Percentiles rank a stretch among this genome's conserved stretches.
phyloP scores from a whole-genome alignment of 1,284 basidiomycete genomes.

The Trichosporon faecale region DNA sequence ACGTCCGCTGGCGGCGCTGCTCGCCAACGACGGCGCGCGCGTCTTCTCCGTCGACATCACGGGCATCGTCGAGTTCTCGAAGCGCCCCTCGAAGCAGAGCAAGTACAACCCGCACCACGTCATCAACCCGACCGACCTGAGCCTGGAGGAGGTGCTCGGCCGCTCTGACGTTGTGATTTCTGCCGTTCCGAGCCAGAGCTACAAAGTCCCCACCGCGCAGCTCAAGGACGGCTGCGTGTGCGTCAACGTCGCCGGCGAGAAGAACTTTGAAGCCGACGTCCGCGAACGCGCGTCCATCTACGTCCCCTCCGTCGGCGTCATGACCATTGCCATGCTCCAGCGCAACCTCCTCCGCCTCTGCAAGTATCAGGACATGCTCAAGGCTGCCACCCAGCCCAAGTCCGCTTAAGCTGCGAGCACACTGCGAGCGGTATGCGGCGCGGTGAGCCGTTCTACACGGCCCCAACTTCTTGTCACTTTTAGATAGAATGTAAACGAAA shows the following conservation, averaged over 20 bases:
- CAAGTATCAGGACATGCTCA: slow-evolving; percentile 60
- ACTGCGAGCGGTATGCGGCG: neutral
- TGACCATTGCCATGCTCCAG: slow-evolving; percentile 94
- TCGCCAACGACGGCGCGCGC: slow-evolving; percentile 87
- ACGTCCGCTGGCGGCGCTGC: slow-evolving; percentile 80
- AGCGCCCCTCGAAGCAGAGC: slow-evolving; percentile 61
- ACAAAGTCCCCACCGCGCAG: slow-evolving; percentile 84
- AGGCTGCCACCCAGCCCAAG: slow-evolving; percentile 6
- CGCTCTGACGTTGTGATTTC: slow-evolving; percentile 86
- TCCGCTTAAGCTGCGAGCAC: neutral
- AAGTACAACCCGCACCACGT: slow-evolving; percentile 78
- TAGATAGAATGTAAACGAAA: neutral
- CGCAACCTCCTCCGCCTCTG: slow-evolving; percentile 79
- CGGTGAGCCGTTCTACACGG: neutral
- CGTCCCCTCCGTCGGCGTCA: slow-evolving; percentile 90
- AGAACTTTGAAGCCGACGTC: slow-evolving; percentile 93
- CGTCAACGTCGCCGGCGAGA: slow-evolving; percentile 89
- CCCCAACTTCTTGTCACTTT: neutral
- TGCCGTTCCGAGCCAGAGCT: slow-evolving; percentile 79
- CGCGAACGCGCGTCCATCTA: slow-evolving; percentile 89
- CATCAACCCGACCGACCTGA: slow-evolving; percentile 64
- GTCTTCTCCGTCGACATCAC: slow-evolving; percentile 91
- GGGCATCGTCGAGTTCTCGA: slow-evolving; percentile 71
- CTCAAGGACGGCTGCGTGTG: slow-evolving; percentile 91
- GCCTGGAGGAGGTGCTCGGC: slow-evolving; percentile 72